Evolutionary conservation across 2,329 filamentous ascomycete species (phyloP).

Genomic region (Cytospora leucostoma): DNA sequence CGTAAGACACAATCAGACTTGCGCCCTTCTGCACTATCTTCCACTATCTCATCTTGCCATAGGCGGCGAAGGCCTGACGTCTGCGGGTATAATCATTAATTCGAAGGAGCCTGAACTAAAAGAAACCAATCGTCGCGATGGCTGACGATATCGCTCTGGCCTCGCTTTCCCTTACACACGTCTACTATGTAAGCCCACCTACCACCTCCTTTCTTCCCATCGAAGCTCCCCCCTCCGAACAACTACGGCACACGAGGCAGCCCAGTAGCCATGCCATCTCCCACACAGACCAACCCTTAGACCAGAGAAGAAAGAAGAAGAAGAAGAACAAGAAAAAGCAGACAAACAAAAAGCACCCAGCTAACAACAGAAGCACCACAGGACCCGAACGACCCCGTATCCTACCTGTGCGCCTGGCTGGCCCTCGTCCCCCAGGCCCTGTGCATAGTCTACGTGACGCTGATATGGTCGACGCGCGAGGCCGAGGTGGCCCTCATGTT

Average conservation of each 20-base stretch:
- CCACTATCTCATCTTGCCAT: constrained; percentile 4
- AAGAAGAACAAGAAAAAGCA: background rate
- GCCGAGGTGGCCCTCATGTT: constrained; percentile 89
- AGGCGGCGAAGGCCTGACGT: constrained; percentile 17
- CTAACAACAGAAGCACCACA: constrained; percentile 40
- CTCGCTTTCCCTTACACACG: constrained; percentile 91
- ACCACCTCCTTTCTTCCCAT: background rate
- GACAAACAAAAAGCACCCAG: background rate
- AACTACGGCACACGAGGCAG: background rate
- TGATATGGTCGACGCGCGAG: constrained; percentile 90
- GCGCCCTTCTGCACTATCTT: constrained; percentile 7
- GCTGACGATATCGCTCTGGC: constrained; percentile 64
- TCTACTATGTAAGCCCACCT: constrained; percentile 75
- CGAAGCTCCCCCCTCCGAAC: background rate
- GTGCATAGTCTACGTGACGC: constrained; percentile 83
- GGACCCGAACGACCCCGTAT: constrained; percentile 84
- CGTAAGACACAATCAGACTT: background rate
- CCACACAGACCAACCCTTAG: background rate
- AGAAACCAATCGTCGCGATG: constrained; percentile 35
- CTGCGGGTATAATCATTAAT: too few relatives aligned
- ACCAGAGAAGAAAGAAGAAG: too few relatives aligned
- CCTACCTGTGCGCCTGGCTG: constrained; percentile 88
- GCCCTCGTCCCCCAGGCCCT: constrained; percentile 91
- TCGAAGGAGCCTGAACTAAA: background rate
- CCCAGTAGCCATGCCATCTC: background rate